Base-by-base conservation (phyloP, 305 asterid genomes). In the Withania somnifera region DNA sequence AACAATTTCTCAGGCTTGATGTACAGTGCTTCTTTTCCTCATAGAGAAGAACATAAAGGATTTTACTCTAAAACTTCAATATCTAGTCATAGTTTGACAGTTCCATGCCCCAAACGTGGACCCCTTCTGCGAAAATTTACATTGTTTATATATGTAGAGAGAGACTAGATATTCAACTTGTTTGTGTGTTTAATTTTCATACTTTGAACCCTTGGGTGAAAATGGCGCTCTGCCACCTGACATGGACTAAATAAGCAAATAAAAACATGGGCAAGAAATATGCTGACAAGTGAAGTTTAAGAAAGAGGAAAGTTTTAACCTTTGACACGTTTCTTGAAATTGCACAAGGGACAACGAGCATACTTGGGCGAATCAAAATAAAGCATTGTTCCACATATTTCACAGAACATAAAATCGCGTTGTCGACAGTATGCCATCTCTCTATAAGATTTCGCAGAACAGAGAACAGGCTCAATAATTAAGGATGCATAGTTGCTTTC, bases 381-480 rank as follows among this genome's bases (percentile, higher is more conserved):
- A 61, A 95, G 81, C 94, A 93, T 84, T 5, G 95, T 86, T 71
- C 97, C 97, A 82, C 98, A 95, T 80, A 86, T 40, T 66, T 88
- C 90, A 84, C 98, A 95, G 91, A 95, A 95, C 97, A 93, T 90
- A 88, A 93, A 95, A 81, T 95, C 98, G n/a, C 98, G 89, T 84
- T 91, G 91, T 71, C 79, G 91, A 53, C 90, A 80, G 86, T 90
- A 91, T 4, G 87, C 90, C 77, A 89, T 47, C 91, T 22, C 34
- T 28, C 26, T n/a, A 68, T 0, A 38, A 2, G 6, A 36, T 5
- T 36, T 36, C 6, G 40, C 40, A 2, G 40, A 36, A 20, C 20
- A 40, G 0, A 69, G 7, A 68, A 68, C 28, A 1, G 30, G 24
- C 26, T 36, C 28, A 2, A 67, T 14, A 64, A 17, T 19, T 10